A percentile compares a stretch with the other conserved stretches of the same genome.
phyloP scores from a whole-genome alignment of 1,139 yeast species.

The Pichiaceae sp. region DNA sequence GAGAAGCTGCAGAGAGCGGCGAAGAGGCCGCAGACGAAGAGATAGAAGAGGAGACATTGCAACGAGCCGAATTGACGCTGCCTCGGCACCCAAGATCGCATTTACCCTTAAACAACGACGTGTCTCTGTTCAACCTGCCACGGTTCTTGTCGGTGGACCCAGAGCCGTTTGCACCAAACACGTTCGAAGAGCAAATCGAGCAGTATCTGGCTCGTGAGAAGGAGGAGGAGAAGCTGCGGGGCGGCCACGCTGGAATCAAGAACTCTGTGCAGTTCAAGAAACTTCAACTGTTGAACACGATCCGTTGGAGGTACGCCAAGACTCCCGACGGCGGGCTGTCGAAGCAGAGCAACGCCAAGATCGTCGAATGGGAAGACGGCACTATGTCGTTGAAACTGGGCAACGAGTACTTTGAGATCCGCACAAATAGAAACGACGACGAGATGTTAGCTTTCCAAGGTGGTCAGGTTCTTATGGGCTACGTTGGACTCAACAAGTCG shows the following conservation, averaged over 20 bases:
- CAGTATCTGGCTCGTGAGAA: slow-evolving; percentile 8
- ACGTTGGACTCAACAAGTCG: slow-evolving; percentile 39
- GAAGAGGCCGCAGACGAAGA: slow-evolving; percentile 29
- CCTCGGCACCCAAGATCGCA: slow-evolving; percentile 66
- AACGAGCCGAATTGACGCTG: slow-evolving; percentile 51
- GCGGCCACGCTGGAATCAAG: slow-evolving; percentile 27
- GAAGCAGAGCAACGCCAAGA: slow-evolving; percentile 84
- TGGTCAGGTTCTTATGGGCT: slow-evolving; percentile 61
- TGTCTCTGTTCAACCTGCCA: slow-evolving; percentile 64
- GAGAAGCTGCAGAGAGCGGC: slow-evolving; percentile 24
- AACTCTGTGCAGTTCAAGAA: slow-evolving; percentile 43
- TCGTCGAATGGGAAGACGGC: slow-evolving; percentile 94
- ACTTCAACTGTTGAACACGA: slow-evolving; percentile 54
- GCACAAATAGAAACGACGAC: slow-evolving; percentile 58
- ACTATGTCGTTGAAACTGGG: slow-evolving; percentile 80
- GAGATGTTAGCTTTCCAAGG: slow-evolving; percentile 67
- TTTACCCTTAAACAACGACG: slow-evolving; percentile 28
- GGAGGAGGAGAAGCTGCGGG: slow-evolving; percentile 8
- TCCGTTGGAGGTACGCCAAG: slow-evolving; percentile 85
- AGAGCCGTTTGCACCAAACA: slow-evolving; percentile 75
- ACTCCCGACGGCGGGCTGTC: slow-evolving; percentile 55
- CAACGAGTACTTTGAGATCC: slow-evolving; percentile 75
- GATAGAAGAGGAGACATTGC: slow-evolving; percentile 32
- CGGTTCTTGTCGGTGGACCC: slow-evolving; percentile 78
- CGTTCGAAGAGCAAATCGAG: slow-evolving; percentile 34